Evolutionary conservation across 73 alveolate genomes (phyloP).

Genomic region (Paramecium biaurelia): DNA sequence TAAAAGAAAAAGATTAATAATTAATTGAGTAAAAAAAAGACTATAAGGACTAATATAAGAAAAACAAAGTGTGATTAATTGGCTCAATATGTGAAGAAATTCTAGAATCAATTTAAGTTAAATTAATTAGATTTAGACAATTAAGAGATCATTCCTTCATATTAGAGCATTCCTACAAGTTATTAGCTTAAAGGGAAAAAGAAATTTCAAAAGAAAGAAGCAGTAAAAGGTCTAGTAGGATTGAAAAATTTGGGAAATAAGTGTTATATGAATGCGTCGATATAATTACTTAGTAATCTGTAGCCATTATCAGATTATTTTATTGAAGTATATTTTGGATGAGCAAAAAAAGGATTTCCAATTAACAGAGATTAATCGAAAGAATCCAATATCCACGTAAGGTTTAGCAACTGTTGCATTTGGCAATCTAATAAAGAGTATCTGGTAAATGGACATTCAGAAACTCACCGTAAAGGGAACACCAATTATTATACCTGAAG

Average conservation of each 20-base stretch:
- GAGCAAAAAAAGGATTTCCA: not conserved
- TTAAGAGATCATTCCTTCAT: not conserved
- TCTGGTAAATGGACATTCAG: constrained; percentile 22
- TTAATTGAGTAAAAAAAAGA: not conserved
- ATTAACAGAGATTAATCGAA: constrained; percentile 32
- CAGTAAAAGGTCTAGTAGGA: constrained; percentile 78
- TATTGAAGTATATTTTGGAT: not conserved
- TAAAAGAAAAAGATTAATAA: not conserved
- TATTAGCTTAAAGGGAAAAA: not conserved
- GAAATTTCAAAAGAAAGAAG: not conserved
- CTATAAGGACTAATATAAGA: not conserved
- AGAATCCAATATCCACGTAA: constrained; percentile 28
- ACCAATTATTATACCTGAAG: constrained; percentile 26
- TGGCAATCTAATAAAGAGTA: not conserved
- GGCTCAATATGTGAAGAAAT: not conserved
- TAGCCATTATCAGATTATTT: constrained; percentile 90
- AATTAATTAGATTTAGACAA: not conserved
- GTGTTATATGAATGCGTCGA: constrained; percentile 88
- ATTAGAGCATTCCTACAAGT: constrained; percentile 22
- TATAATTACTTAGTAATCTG: constrained; percentile 84
- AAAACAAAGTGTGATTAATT: not conserved
- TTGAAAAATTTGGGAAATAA: constrained; percentile 90
- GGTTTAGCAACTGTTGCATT: constrained; percentile 11
- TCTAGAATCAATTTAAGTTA: not conserved
- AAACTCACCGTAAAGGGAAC: not conserved